phyloP scores from a whole-genome alignment of 2,329 filamentous ascomycete species.

The Apiospora saccharicola region DNA sequence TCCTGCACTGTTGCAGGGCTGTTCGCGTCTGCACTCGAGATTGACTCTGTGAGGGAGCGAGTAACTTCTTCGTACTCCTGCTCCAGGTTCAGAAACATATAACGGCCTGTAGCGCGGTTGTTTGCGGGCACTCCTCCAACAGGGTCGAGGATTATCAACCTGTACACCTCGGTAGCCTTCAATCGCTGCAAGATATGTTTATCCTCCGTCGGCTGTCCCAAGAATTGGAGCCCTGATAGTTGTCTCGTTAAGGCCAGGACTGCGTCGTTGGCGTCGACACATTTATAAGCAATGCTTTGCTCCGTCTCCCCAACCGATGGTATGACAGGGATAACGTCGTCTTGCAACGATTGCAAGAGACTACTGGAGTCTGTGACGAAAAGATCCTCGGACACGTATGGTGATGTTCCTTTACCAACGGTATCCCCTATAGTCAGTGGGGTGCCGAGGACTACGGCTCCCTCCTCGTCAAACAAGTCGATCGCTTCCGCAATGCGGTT shows the following conservation, averaged over 20 bases:
- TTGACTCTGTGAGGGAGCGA: constrained; percentile 58
- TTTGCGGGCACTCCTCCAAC: constrained; percentile 82
- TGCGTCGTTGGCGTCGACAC: constrained; percentile 64
- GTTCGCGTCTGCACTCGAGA: constrained; percentile 27
- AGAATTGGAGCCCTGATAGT: constrained; percentile 71
- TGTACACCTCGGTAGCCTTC: constrained; percentile 66
- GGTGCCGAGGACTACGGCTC: constrained; percentile 72
- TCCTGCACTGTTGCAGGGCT: constrained; percentile 42
- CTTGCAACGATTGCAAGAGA: constrained; percentile 70
- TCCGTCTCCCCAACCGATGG: constrained; percentile 56
- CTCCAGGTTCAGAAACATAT: constrained; percentile 92
- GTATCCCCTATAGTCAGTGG: constrained; percentile 52
- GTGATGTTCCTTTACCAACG: constrained; percentile 37
- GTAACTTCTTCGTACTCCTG: constrained; percentile 82
- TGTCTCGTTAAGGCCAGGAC: constrained; percentile 80
- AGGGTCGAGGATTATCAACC: constrained; percentile 88
- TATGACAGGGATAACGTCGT: constrained; percentile 75
- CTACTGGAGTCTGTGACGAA: constrained; percentile 57
- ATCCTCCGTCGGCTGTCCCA: constrained; percentile 50
- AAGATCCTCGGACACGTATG: constrained; percentile 43
- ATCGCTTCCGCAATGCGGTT: constrained; percentile 79
- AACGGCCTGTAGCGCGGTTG: constrained; percentile 66
- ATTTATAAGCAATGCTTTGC: constrained; percentile 47
- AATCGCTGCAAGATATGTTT: constrained; percentile 41
- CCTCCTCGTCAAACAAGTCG: constrained; percentile 71